Base-by-base conservation (phyloP, 1,284 basidiomycete genomes). In the Pyrrhoderma lamaoense region DNA sequence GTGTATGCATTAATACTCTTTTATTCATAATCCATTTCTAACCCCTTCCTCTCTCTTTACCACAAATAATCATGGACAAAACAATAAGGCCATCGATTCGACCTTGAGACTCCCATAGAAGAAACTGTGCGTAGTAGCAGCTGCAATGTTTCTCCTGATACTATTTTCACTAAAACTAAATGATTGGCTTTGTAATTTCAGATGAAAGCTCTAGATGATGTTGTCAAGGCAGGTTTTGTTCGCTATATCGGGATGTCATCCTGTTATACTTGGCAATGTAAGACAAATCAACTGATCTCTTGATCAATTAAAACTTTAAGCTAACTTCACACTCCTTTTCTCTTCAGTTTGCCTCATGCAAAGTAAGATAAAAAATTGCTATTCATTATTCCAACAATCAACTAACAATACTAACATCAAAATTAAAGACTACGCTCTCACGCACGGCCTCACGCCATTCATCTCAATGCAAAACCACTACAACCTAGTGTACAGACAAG, bases 381-480 rank as follows among this genome's bases (percentile, higher is more conserved):
- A n/a, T n/a, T n/a, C n/a, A n/a, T n/a, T n/a, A n/a, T n/a, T n/a
- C n/a, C n/a, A n/a, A n/a, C n/a, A n/a, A n/a, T n/a, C n/a, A n/a
- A n/a, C n/a, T n/a, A n/a, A n/a, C n/a, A n/a, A n/a, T n/a, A n/a
- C n/a, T n/a, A n/a, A n/a, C n/a, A n/a, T n/a, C n/a, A n/a, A n/a
- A n/a, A 45, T 58, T 66, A n/a, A n/a, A n/a, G 65, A 70, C 56
- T 75, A 74, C 58, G 75, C 72, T 1, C 72, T 75, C 52, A 63
- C 63, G 25, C 73, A 83, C 63, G 71, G 74, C 18, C 68, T 82
- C 27, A 83, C 80, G 0, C 78, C 76, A 0, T 83, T 83, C 67
- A 78, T 82, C 60, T 78, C 76, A 11, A 85, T 86, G 83, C 85
- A 88, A 62, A 82, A 83, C 61, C 78, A 76, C 50, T 73, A 79